Conservation (phyloP, 495 filamentous ascomycete genomes). For the Staphylotrichum longicolle region DNA sequence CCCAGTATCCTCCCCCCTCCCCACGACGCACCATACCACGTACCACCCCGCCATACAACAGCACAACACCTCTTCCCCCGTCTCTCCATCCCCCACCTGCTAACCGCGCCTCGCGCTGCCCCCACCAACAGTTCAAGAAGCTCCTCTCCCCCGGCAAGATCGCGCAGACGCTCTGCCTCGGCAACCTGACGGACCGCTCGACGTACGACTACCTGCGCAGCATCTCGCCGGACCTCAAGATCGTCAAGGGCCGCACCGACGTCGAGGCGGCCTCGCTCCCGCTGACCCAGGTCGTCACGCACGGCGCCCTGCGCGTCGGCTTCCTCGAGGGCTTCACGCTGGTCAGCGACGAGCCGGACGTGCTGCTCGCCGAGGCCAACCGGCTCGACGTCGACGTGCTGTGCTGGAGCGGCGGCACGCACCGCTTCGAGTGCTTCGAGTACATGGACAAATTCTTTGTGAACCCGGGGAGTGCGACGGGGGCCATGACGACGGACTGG, state of each 20-base stretch:
- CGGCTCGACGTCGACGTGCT: constrained; percentile 97
- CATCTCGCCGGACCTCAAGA: constrained; percentile 89
- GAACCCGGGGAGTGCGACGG: constrained; percentile 93
- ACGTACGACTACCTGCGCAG: constrained; percentile 93
- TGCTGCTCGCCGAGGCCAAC: constrained; percentile 86
- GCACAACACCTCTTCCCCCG: not conserved
- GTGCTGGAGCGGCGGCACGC: constrained; percentile 89
- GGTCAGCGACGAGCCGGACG: constrained; percentile 87
- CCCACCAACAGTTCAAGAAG: constrained; percentile 77
- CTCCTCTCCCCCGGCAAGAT: constrained; percentile 98
- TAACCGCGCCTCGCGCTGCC: constrained; percentile 4
- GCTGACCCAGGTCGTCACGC: constrained; percentile 88
- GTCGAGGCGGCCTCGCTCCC: constrained; percentile 88
- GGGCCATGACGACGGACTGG: constrained; percentile 68
- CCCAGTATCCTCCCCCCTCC: not conserved
- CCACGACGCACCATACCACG: no score
- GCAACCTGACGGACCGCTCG: constrained; percentile 91
- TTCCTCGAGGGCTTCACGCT: constrained; percentile 97
- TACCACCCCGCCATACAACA: not conserved
- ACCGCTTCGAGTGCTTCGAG: constrained; percentile 97
- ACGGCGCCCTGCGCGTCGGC: constrained; percentile 89
- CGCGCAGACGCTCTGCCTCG: constrained; percentile 92
- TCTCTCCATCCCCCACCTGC: not conserved
- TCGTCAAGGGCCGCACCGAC: constrained; percentile 92
- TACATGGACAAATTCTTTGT: constrained; percentile 98